phyloP scores from a whole-genome alignment of 2,329 filamentous ascomycete species.

The Mycosphaerella sp. region DNA sequence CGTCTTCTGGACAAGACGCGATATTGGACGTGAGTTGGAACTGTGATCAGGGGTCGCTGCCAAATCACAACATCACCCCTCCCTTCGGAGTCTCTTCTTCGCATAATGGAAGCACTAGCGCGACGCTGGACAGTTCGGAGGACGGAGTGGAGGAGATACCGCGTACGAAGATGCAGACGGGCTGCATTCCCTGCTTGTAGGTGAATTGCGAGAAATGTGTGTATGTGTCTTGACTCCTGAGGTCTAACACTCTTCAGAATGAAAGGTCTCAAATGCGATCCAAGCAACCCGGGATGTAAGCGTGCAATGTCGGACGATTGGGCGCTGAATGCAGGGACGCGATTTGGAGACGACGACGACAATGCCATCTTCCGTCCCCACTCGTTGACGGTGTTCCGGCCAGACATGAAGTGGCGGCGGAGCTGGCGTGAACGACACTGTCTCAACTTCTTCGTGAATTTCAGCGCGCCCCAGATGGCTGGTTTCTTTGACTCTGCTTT shows the following conservation, averaged over 20 bases:
- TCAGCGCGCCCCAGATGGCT: conserved; percentile 37
- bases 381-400: conserved; percentile 21
- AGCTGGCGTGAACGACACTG: conserved; percentile 32
- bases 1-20: conserved; percentile 11
- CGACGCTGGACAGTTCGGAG: conserved; percentile 2
- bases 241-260: conserved; percentile 17
- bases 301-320: conserved; percentile 29
- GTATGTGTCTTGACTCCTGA: background rate
- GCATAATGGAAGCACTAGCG: conserved; percentile 12
- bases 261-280: conserved; percentile 29
- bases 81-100: conserved; percentile 13
- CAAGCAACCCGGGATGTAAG: conserved; percentile 27
- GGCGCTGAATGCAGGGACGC: conserved; percentile 24
- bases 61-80: conserved; percentile 2
- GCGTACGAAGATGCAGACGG: conserved; percentile 29
- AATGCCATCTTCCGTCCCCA: conserved; percentile 8
- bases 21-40: conserved; percentile 9
- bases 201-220: conserved; percentile 10
- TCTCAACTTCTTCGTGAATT: conserved; percentile 33
- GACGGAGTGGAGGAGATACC: conserved; percentile 21
- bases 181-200: conserved; percentile 33
- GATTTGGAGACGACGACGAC: conserved; percentile 19
- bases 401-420: conserved; percentile 30
- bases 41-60: conserved; percentile 8
- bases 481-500: conserved; percentile 33